Base-by-base conservation (phyloP, 768 basidiomycete species). In the Hypsizygus marmoreus region DNA sequence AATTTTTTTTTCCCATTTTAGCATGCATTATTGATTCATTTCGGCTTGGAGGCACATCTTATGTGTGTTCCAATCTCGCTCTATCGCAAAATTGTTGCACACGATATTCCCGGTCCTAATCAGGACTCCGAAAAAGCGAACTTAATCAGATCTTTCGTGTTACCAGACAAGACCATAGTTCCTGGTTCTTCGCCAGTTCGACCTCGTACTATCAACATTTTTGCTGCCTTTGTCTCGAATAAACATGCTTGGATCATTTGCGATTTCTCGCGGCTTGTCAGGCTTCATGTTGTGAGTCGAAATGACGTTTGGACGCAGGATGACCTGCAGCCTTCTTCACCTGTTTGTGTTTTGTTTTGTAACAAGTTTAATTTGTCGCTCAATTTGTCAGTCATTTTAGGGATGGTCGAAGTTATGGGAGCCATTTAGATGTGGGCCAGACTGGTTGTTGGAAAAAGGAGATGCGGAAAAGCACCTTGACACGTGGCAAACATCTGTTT, bases 151-250 rank as follows among this genome's bases (percentile, higher is more conserved):
- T 39, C 37, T 6, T 39, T 39, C 14, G 17, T 39, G 5, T 10
- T 39, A 8, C 37, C 37, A 8, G 30, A 30, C 11, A 19, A 22
- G n/a, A 13, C 33, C 22, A 33, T 34, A 10, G 32, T 30, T 24
- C 17, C 41, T 1, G 13, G 28, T 23, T 53, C 38, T 10, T 44
- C 48, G 14, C 36, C 36, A 8, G 24, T 19, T 7, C 17, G 13
- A 5, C 31, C 37, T 13, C 13, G 37, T 23, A 32, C 20, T 4
- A 48, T 56, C 17, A 47, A 50, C 14, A 53, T 56, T 13, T 33
- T 56, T 13, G 55, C 55, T 6, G 52, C 52, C 2, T 56, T 56
- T 40, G 45, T 56, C 3, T 50, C 52, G 10, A 22, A 36, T 3
- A 22, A 50, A 10, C 43, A 43, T 39, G 45, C 42, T 2, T 33